Evolutionary conservation across 2,329 filamentous ascomycete genomes (phyloP).

Genomic region (Simplicillium sp.): DNA sequence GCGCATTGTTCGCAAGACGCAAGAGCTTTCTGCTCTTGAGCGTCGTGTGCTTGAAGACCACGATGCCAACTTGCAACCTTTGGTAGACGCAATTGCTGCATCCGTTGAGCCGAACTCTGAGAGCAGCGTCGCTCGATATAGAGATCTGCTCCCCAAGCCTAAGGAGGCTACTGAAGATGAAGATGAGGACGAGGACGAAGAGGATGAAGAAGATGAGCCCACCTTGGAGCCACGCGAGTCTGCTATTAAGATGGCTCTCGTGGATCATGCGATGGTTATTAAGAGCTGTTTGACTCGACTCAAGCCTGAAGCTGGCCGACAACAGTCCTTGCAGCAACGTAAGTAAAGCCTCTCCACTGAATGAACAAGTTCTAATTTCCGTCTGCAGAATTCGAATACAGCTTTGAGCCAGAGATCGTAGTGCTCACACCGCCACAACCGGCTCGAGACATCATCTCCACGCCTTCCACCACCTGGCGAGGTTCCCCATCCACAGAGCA

Average conservation of each 20-base stretch:
- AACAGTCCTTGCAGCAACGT: slow-evolving; percentile 57
- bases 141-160: slow-evolving; percentile 55
- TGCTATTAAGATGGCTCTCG: slow-evolving; percentile 72
- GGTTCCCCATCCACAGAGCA: slow-evolving; percentile 35
- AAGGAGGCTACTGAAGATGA: slow-evolving; percentile 28
- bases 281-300: slow-evolving; percentile 71
- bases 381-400: slow-evolving; percentile 45
- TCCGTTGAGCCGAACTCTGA: slow-evolving; percentile 67
- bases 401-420: slow-evolving; percentile 56
- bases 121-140: slow-evolving; percentile 71
- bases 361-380: not conserved
- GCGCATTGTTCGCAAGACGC: slow-evolving; percentile 81
- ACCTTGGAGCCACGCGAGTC: slow-evolving; percentile 56
- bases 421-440: slow-evolving; percentile 46
- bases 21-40: slow-evolving; percentile 70
- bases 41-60: slow-evolving; percentile 66
- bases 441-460: slow-evolving; percentile 28
- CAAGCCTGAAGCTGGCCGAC: slow-evolving; percentile 46
- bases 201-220: slow-evolving; percentile 34
- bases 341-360: slow-evolving; percentile 25
- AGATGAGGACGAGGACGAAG: slow-evolving; percentile 26
- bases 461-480: slow-evolving; percentile 36
- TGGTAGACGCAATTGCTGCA: slow-evolving; percentile 68
- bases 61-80: slow-evolving; percentile 54
- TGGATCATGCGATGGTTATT: slow-evolving; percentile 83